Evolutionary conservation across 805 yeast species (phyloP), one percentile per base, ranked within the genome.

Genomic region (Metschnikowia kunwiensis): DNA sequence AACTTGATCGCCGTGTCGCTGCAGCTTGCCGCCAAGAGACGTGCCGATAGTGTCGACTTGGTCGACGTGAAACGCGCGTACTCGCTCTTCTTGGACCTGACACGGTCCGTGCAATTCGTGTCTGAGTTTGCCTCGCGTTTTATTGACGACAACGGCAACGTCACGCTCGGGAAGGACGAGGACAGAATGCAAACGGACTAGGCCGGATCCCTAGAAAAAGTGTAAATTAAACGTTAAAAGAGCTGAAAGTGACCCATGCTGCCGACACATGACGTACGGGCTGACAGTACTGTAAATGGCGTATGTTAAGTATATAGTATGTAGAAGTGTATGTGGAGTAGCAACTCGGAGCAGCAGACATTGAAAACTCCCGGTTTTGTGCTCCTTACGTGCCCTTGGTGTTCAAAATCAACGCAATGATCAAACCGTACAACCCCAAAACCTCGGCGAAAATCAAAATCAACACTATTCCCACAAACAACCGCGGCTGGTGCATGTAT

Each of bases 371-470:
- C 27, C 27, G n/a, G n/a, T n/a, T 24, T 24, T 24, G 15, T 12
- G 13, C 12, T 19, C 4, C 10, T 29, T 27, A 46, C 24, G 52
- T 47, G 50, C 93, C 93, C 68, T 85, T 84, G 30, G 97, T 88
- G 64, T 89, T 89, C 59, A 89, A 75, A 43, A 89, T 86, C 63
- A 89, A 77, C 19, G 96, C 96, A 50, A 89, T 83, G 60, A 89
- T 89, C 93, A 89, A 86, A 36, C 97, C 97, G 59, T 89, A 85
- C 46, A 84, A 69, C 3, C 93, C 96, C 63, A 86, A 73, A 34
- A 86, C 96, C 68, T 86, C 96, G 36, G 95, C 89, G 55, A 86
- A 86, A 77, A 86, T 86, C 54, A 86, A 77, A 54, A 86, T 87
- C 62, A 86, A 76, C 34, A 86, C 91, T 60, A 86, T 86, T 26